Conservation (phyloP, 1,284 basidiomycete genomes). For the Cryptococcus jaspeensis region DNA sequence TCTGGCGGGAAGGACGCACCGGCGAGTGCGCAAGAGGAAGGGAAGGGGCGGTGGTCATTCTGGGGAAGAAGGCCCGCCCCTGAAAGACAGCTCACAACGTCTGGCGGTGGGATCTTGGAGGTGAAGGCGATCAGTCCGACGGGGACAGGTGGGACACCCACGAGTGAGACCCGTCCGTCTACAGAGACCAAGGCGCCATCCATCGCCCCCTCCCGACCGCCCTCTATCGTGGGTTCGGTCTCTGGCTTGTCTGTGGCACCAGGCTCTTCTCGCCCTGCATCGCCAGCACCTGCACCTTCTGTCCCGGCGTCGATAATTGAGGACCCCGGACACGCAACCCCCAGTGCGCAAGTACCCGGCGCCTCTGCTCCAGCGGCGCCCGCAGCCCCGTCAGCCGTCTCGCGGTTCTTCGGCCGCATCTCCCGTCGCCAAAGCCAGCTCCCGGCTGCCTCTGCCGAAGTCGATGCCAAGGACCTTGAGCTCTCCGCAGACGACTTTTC, state of each 20-base stretch:
- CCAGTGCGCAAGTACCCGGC: neutral
- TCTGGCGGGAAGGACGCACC: neutral
- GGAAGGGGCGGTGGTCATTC: constrained; percentile 41
- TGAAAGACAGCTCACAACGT: constrained; percentile 42
- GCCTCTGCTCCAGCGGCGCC: constrained; percentile 4
- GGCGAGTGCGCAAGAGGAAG: constrained; percentile 11
- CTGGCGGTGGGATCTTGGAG: constrained; percentile 48
- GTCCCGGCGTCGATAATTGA: constrained; percentile 1
- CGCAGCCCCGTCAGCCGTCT: constrained; percentile 40
- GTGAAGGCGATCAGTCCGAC: constrained; percentile 31
- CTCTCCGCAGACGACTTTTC: constrained; percentile 48
- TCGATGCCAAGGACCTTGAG: constrained; percentile 39
- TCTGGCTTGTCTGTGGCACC: too few species aligned
- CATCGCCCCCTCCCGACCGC: constrained; percentile 10
- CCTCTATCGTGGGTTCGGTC: constrained; percentile 1
- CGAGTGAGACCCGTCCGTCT: constrained; percentile 6
- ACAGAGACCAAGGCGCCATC: constrained; percentile 4
- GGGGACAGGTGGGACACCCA: neutral
- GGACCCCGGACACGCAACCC: neutral
- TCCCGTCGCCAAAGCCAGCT: constrained; percentile 20
- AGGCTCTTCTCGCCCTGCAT: constrained; percentile 8
- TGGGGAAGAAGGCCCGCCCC: constrained; percentile 39
- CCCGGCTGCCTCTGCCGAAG: constrained; percentile 3
- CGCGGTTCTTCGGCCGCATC: constrained; percentile 47
- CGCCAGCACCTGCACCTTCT: constrained; percentile 10